Evolutionary conservation across 768 basidiomycete genomes (phyloP).

Genomic region (Amanita subjunquillea): DNA sequence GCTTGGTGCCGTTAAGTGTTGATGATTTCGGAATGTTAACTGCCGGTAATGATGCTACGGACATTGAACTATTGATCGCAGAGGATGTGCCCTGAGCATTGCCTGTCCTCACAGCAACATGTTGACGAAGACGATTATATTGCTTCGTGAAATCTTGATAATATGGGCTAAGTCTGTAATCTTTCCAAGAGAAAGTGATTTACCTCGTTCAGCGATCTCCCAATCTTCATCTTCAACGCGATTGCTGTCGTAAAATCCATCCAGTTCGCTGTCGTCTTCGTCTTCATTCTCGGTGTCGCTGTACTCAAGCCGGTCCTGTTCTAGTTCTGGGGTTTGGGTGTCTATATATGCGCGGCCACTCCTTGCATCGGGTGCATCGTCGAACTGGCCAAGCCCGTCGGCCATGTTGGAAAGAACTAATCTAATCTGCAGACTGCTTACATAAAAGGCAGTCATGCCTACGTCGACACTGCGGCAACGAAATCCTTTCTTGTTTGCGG

Average conservation of each 20-base stretch:
- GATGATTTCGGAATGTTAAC: slow-evolving; percentile 52
- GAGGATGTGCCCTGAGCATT: slow-evolving; percentile 52
- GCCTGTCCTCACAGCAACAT: slow-evolving; percentile 75
- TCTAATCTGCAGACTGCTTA: not conserved
- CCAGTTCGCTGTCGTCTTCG: slow-evolving; percentile 27
- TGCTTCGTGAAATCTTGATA: slow-evolving; percentile 92
- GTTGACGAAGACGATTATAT: slow-evolving; percentile 89
- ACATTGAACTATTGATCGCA: slow-evolving; percentile 32
- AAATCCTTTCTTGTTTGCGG: slow-evolving; percentile 29
- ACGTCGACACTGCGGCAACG: slow-evolving; percentile 35
- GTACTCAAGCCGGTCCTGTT: slow-evolving; percentile 20
- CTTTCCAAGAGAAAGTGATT: slow-evolving; percentile 11
- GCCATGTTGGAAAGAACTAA: slow-evolving; percentile 15
- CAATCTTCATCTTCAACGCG: slow-evolving; percentile 82
- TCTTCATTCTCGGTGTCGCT: slow-evolving; percentile 27
- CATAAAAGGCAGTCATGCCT: not conserved
- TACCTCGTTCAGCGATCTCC: slow-evolving; percentile 80
- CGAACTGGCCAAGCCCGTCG: slow-evolving; percentile 43
- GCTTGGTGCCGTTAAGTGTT: slow-evolving; percentile 7
- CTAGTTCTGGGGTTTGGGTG: slow-evolving; percentile 25
- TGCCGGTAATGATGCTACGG: slow-evolving; percentile 57
- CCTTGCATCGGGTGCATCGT: slow-evolving; percentile 34
- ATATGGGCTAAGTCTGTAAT: slow-evolving; percentile 7
- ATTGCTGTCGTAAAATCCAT: slow-evolving; percentile 43
- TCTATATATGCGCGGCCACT: slow-evolving; percentile 35